Conservation (phyloP, 2,329 filamentous ascomycete genomes). For the Aspergillus thermomutatus region DNA sequence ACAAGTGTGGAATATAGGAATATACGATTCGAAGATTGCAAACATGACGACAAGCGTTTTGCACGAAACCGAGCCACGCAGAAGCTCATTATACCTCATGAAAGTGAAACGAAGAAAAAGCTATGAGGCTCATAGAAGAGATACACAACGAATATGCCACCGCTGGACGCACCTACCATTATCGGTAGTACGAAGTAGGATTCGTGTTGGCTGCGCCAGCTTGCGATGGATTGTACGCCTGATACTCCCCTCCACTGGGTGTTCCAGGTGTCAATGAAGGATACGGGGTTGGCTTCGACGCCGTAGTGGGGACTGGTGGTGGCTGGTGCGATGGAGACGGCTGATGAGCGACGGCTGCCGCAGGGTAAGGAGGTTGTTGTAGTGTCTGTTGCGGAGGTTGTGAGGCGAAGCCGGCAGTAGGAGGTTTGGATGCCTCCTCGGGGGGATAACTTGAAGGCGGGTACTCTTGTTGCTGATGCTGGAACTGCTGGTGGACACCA, state of each 20-base stretch:
- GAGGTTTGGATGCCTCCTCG: slow-evolving; percentile 28
- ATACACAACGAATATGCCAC: background rate
- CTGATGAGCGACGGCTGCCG: slow-evolving; percentile 27
- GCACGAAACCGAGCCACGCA: background rate
- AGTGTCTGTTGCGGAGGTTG: slow-evolving; percentile 10
- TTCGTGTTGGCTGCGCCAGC: slow-evolving; percentile 30
- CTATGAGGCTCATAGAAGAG: background rate
- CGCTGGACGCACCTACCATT: slow-evolving; percentile 4
- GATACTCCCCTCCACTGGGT: slow-evolving; percentile 28
- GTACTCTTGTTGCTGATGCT: slow-evolving; percentile 35
- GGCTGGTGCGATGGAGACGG: slow-evolving; percentile 32
- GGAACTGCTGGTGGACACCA: slow-evolving; percentile 29
- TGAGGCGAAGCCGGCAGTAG: slow-evolving; percentile 13
- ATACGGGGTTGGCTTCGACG: slow-evolving; percentile 31
- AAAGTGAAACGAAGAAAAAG: background rate
- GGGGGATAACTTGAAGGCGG: slow-evolving; percentile 40
- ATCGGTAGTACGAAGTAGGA: slow-evolving; percentile 40
- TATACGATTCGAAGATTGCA: background rate
- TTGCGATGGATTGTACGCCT: slow-evolving; percentile 37
- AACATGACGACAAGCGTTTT: background rate
- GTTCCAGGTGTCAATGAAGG: slow-evolving; percentile 27
- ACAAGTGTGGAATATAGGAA: background rate
- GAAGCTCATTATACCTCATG: background rate
- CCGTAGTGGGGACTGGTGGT: slow-evolving; percentile 32
- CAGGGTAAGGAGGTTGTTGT: slow-evolving; percentile 32